Conservation (phyloP, 345 rosid genomes). For the Schrenkiella parvula region DNA sequence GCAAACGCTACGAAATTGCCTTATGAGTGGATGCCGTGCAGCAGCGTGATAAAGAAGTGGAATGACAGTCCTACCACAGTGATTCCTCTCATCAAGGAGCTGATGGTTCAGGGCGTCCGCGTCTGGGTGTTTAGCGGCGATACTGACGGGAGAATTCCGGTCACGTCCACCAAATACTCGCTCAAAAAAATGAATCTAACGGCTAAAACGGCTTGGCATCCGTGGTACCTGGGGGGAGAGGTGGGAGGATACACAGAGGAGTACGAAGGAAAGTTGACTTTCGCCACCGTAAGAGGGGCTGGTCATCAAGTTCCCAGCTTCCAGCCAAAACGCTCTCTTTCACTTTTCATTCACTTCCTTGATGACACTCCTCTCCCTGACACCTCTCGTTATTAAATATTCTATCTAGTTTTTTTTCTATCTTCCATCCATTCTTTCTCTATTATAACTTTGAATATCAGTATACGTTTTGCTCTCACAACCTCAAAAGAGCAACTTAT, state of each 20-base stretch:
- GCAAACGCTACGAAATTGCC: constrained; percentile 71
- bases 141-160: constrained; percentile 75
- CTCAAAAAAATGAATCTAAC: constrained; percentile 55
- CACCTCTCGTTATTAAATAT: constrained; percentile 33
- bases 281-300: constrained; percentile 81
- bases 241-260: constrained; percentile 82
- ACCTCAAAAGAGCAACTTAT: constrained; percentile 13
- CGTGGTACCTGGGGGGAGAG: constrained; percentile 69
- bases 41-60: constrained; percentile 51
- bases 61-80: constrained; percentile 66
- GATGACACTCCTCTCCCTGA: constrained; percentile 63
- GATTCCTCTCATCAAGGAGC: constrained; percentile 51
- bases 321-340: constrained; percentile 76
- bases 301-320: constrained; percentile 91
- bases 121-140: constrained; percentile 94
- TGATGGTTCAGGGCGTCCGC: constrained; percentile 51
- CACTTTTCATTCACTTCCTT: constrained; percentile 63
- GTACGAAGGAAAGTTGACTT: constrained; percentile 61
- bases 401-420: not conserved
- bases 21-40: constrained; percentile 74
- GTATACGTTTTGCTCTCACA: constrained; percentile 12
- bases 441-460: constrained; percentile 3
- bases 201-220: constrained; percentile 60
- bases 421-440: constrained; percentile 6
- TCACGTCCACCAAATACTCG: constrained; percentile 74